Base-by-base conservation (phyloP, 768 basidiomycete genomes). In the Pisolithus microcarpus region DNA sequence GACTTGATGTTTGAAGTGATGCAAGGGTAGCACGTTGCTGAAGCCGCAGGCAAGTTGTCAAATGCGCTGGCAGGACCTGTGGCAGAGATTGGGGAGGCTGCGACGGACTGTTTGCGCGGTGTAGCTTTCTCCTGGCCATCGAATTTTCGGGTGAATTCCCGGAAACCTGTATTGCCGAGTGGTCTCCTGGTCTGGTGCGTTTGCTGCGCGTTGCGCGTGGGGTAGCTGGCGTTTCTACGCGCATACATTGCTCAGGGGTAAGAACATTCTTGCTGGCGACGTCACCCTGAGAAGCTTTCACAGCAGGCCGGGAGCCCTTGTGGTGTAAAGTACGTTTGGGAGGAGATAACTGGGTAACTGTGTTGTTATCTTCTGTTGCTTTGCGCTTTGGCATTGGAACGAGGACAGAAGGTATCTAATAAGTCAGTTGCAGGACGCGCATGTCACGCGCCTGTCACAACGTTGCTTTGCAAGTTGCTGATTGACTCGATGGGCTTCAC, bases 11-110 rank as follows among this genome's bases (percentile, higher is more conserved):
- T 23, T 70, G 73, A 8, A 88, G 65, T 15, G 72, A 70, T 43
- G 60, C 59, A 28, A 89, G 61, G 16, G 82, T 73, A 9, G 72
- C 76, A 39, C 72, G 73, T 61, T 84, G 87, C 61, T 87, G 86
- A 2, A 70, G 70, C 34, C 72, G 63, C 15, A 87, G 63, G 54
- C 70, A 81, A 21, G 71, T 54, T 38, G 68, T 58, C 2, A 82
- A 61, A 59, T 76, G 72, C 3, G 58, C 39, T 7, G 77, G 74
- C n/a, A 79, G 62, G 18, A 47, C 55, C 2, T 43, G 8, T 6
- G 65, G 64, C 19, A 66, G 56, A 48, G 59, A 64, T 26, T 59
- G 49, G 8, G 55, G 51, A n/a, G 56, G 49, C 2, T 55, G 56
- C 7, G 53, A 11, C 10, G 21, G 26, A 52, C 30, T 21, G 9